A percentile compares a stretch with the other conserved stretches of the same genome.
These are phyloP conservation scores for Jimgerdemannia lactiflua DNA, from an alignment of 192 early-diverging fungal species.

Conservation along the genomic window DNA sequence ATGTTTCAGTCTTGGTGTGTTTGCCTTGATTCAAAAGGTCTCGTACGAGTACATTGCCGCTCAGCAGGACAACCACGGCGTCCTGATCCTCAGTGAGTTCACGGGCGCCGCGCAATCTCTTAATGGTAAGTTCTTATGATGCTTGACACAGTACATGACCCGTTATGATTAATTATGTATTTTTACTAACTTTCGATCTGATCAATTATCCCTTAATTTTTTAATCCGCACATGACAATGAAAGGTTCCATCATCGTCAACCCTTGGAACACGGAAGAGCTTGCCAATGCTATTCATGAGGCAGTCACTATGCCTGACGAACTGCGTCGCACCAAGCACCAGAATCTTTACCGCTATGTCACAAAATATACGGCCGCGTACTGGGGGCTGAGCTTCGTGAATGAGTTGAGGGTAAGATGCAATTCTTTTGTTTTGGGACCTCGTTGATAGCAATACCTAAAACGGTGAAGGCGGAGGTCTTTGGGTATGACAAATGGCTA, in stretches of 20 bases:
- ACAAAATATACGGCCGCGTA: constrained; percentile 96
- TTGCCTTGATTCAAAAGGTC: background rate
- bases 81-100: constrained; percentile 96
- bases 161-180: too few relatives aligned
- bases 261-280: constrained; percentile 98
- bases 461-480: background rate
- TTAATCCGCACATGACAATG: background rate
- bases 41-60: constrained; percentile 98
- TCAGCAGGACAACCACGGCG: constrained; percentile 91
- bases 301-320: constrained; percentile 93
- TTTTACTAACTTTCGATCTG: too few relatives aligned
- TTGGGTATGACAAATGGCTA: background rate
- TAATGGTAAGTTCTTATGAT: constrained; percentile 59
- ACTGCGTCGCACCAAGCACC: constrained; percentile 76
- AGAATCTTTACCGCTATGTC: constrained; percentile 93
- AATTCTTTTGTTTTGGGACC: constrained; percentile 26
- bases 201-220: too few relatives aligned
- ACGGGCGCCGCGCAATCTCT: constrained; percentile 98
- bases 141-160: background rate
- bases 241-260: constrained; percentile 94
- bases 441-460: constrained; percentile 15
- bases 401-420: constrained; percentile 71
- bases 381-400: constrained; percentile 96
- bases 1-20: background rate
- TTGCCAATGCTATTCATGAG: constrained; percentile 83